Conservation (phyloP, 2,329 filamentous ascomycete species). For the Atkinsonella hypoxylon region DNA sequence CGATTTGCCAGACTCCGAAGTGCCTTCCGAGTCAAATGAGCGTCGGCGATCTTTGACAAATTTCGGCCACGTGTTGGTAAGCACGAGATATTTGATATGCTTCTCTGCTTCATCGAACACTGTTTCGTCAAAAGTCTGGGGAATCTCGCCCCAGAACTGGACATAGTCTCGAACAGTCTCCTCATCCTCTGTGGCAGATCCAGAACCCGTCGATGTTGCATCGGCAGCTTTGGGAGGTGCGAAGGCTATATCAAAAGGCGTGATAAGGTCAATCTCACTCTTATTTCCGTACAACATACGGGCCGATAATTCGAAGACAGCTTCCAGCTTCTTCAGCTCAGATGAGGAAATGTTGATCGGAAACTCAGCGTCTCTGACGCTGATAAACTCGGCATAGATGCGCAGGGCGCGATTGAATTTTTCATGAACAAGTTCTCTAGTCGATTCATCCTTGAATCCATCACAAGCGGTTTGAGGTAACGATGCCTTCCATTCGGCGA, state of each 20-base stretch:
- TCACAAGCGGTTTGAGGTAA: slow-evolving; percentile 15
- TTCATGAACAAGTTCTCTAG: slow-evolving; percentile 25
- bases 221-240: background rate
- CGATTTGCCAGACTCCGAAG: slow-evolving; percentile 6
- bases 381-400: slow-evolving; percentile 51
- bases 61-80: slow-evolving; percentile 57
- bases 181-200: background rate
- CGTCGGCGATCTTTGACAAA: slow-evolving; percentile 30
- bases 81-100: slow-evolving; percentile 54
- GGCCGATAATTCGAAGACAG: slow-evolving; percentile 42
- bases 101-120: slow-evolving; percentile 48
- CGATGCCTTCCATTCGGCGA: slow-evolving; percentile 41
- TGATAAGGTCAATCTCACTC: slow-evolving; percentile 22
- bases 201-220: background rate
- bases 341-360: slow-evolving; percentile 50
- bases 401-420: slow-evolving; percentile 45
- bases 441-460: slow-evolving; percentile 11
- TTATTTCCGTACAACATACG: slow-evolving; percentile 27
- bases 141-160: slow-evolving; percentile 30
- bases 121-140: slow-evolving; percentile 32
- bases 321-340: slow-evolving; percentile 38
- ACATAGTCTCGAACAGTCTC: slow-evolving; percentile 6
- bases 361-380: slow-evolving; percentile 46
- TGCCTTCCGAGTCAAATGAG: slow-evolving; percentile 12
- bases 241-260: slow-evolving; percentile 22